phyloP scores from a whole-genome alignment of 2,329 filamentous ascomycete genomes.

The Stachybotrys chartarum region DNA sequence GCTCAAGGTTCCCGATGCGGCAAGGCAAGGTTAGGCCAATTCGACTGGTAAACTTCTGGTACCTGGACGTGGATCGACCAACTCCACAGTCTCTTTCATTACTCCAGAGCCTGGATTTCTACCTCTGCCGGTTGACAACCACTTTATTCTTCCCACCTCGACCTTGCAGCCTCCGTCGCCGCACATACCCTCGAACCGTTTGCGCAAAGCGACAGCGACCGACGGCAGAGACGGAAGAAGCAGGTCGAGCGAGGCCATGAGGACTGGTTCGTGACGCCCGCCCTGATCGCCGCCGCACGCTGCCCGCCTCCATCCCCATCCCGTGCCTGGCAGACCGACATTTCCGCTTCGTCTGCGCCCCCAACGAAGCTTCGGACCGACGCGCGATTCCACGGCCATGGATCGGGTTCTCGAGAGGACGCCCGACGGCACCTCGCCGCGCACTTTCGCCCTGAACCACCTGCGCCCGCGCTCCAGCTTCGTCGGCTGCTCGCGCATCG shows the following conservation, averaged over 20 bases:
- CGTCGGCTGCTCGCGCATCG: conserved; percentile 75
- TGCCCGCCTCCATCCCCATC: neutral
- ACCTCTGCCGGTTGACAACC: neutral
- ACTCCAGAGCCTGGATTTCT: neutral
- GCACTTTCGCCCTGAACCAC: conserved; percentile 49
- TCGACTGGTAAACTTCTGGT: neutral
- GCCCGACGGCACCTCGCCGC: conserved; percentile 40
- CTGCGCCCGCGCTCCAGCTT: conserved; percentile 56
- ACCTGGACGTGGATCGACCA: neutral
- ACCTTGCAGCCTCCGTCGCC: neutral
- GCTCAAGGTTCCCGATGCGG: too few species aligned
- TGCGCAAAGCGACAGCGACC: neutral
- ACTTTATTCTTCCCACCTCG: neutral
- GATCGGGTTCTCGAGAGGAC: conserved; percentile 20
- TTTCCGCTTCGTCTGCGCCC: neutral
- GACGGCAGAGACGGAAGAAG: neutral
- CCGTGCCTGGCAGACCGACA: neutral
- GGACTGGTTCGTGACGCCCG: neutral
- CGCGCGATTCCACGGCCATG: conserved; percentile 13
- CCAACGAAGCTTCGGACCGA: neutral
- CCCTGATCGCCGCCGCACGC: neutral
- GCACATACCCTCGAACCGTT: neutral
- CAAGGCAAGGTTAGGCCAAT: too few species aligned
- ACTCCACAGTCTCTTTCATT: too few species aligned
- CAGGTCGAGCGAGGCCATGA: neutral